Evolutionary conservation across 1,284 basidiomycete genomes (phyloP).

Genomic region (Rhizoctonia solani): DNA sequence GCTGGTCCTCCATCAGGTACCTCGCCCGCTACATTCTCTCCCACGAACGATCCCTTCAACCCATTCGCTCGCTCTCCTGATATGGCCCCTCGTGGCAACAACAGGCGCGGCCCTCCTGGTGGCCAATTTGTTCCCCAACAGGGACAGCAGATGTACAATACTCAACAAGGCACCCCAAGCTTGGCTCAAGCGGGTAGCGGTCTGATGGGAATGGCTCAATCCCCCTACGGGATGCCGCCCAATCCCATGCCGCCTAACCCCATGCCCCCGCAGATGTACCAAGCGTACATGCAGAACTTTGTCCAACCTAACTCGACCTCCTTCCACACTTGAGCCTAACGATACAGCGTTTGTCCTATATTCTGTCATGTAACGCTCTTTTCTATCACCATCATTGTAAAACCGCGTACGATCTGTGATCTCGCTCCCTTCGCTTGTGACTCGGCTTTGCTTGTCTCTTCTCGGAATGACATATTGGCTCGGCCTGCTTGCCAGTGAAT

Average conservation of each 20-base stretch:
- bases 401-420: conserved; percentile 32
- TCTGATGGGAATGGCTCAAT: conserved; percentile 60
- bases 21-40: conserved; percentile 58
- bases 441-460: conserved; percentile 5
- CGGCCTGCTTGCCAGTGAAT: conserved; percentile 14
- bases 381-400: conserved; percentile 15
- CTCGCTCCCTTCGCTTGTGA: conserved; percentile 21
- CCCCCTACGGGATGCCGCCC: conserved; percentile 64
- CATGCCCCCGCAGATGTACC: conserved; percentile 71
- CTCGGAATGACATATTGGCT: conserved; percentile 7
- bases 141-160: conserved; percentile 21
- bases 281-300: conserved; percentile 69
- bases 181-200: conserved; percentile 59
- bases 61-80: conserved; percentile 60
- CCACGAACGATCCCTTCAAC: conserved; percentile 71
- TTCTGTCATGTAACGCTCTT: conserved; percentile 10
- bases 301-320: conserved; percentile 25
- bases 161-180: conserved; percentile 50
- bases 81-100: conserved; percentile 25
- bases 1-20: conserved; percentile 42
- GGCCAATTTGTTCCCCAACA: conserved; percentile 26
- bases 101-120: conserved; percentile 20
- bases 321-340: conserved; percentile 16
- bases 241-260: conserved; percentile 56
- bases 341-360: not conserved